phyloP scores from a whole-genome alignment of 228 moss, liverwort and hornwort genomes.

The Sphagnum magellanicum region DNA sequence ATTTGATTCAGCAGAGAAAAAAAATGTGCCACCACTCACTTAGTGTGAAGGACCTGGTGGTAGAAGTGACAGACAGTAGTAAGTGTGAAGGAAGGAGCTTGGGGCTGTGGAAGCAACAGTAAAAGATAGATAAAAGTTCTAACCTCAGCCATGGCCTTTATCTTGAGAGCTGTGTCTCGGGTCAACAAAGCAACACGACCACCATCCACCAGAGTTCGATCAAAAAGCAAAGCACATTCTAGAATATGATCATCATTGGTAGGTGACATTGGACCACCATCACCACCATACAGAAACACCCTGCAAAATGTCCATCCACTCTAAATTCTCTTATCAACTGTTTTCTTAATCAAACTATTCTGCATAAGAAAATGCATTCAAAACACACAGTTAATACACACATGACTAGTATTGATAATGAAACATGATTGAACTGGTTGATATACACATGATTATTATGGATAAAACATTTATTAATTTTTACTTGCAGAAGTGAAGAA shows the following conservation, averaged over 20 bases:
- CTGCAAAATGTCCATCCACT: conserved; percentile 9
- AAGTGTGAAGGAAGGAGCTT: not conserved
- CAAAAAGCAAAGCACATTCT: conserved; percentile 72
- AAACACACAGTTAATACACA: no score
- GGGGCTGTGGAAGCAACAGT: not conserved
- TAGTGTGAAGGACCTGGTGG: not conserved
- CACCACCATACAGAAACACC: conserved; percentile 8
- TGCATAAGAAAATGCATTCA: no score
- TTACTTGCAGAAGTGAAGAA: conserved; percentile 14
- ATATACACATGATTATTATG: not conserved
- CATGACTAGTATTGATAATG: no score
- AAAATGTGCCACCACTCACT: not conserved
- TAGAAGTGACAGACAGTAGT: not conserved
- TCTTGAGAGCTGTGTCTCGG: conserved; percentile 73
- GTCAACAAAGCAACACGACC: conserved; percentile 70
- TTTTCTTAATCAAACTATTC: no score
- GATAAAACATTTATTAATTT: not conserved
- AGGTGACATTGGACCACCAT: conserved; percentile 56
- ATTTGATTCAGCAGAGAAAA: not conserved
- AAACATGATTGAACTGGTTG: not conserved
- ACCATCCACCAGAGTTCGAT: conserved; percentile 26
- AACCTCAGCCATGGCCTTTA: conserved; percentile 97
- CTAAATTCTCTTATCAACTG: no score
- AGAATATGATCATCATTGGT: conserved; percentile 72
- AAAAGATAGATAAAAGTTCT: not conserved